Percentiles rank a stretch among this genome's conserved stretches.
Conservation (phyloP, 495 filamentous ascomycete species). For the Penicillium crystallinum region DNA sequence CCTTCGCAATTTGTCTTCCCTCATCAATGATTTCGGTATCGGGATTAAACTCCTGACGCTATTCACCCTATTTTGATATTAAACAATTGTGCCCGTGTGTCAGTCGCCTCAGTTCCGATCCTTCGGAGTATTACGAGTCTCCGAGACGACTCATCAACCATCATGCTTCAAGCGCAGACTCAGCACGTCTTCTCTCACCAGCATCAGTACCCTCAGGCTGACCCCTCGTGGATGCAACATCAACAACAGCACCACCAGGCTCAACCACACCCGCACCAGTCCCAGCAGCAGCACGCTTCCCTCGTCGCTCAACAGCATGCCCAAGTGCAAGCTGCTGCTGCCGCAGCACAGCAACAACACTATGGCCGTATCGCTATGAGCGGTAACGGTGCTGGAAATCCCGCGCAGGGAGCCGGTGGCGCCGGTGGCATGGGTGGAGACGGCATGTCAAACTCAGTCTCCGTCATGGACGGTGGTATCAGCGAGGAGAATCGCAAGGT, state of each 20-base stretch:
- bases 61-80: constrained; percentile 4
- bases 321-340: constrained; percentile 57
- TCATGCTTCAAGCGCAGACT: constrained; percentile 48
- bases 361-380: constrained; percentile 69
- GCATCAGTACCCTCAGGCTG: constrained; percentile 73
- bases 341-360: constrained; percentile 69
- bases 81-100: constrained; percentile 14
- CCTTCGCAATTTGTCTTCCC: constrained; percentile 8
- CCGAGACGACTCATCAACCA: constrained; percentile 27
- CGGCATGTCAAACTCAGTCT: constrained; percentile 43
- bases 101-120: constrained; percentile 16
- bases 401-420: constrained; percentile 36
- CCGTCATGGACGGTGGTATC: constrained; percentile 52
- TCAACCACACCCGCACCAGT: constrained; percentile 51
- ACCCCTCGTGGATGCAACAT: constrained; percentile 73
- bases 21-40: constrained; percentile 23
- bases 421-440: constrained; percentile 47
- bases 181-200: constrained; percentile 70
- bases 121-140: constrained; percentile 36
- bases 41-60: constrained; percentile 24
- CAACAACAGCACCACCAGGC: constrained; percentile 64
- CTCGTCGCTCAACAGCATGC: constrained; percentile 51
- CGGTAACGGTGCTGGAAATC: constrained; percentile 44
- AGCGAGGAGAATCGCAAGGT: constrained; percentile 91
- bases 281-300: constrained; percentile 44